phyloP scores from a whole-genome alignment of 345 rosid species.

The Nasturtium officinale region DNA sequence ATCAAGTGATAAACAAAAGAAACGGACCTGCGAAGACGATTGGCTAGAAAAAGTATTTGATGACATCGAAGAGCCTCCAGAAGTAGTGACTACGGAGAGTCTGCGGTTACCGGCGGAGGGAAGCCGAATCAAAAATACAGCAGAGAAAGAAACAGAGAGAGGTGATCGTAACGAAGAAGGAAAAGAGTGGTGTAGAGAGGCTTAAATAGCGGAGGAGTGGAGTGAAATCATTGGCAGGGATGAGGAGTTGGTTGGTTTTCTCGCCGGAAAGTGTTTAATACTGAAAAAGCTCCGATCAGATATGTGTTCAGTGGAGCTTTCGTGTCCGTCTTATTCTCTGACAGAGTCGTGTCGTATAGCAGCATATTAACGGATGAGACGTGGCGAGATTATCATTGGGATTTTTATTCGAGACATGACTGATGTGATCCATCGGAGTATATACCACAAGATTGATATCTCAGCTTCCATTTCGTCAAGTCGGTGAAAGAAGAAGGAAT shows the following conservation, averaged over 20 bases:
- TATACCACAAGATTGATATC: too few relatives aligned
- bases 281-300: neutral
- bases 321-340: slow-evolving; percentile 13
- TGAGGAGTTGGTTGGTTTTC: neutral
- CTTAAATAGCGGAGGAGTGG: slow-evolving; percentile 27
- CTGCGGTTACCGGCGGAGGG: slow-evolving; percentile 12
- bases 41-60: slow-evolving; percentile 26
- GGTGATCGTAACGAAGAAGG: slow-evolving; percentile 21
- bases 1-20: neutral
- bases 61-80: slow-evolving; percentile 32
- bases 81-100: slow-evolving; percentile 42
- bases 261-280: neutral
- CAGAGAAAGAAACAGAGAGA: slow-evolving; percentile 30
- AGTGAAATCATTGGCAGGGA: slow-evolving; percentile 37
- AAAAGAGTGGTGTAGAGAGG: slow-evolving; percentile 7
- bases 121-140: slow-evolving; percentile 1
- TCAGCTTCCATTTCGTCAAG: neutral
- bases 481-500: neutral
- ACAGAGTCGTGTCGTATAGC: slow-evolving; percentile 16
- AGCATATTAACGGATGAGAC: neutral
- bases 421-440: too few relatives aligned
- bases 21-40: slow-evolving; percentile 47
- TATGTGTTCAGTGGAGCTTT: neutral
- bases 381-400: neutral
- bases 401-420: too few relatives aligned